These are phyloP conservation scores for Fusarium chaquense DNA, from an alignment of 2,329 filamentous ascomycete genomes.

Conservation along the genomic window DNA sequence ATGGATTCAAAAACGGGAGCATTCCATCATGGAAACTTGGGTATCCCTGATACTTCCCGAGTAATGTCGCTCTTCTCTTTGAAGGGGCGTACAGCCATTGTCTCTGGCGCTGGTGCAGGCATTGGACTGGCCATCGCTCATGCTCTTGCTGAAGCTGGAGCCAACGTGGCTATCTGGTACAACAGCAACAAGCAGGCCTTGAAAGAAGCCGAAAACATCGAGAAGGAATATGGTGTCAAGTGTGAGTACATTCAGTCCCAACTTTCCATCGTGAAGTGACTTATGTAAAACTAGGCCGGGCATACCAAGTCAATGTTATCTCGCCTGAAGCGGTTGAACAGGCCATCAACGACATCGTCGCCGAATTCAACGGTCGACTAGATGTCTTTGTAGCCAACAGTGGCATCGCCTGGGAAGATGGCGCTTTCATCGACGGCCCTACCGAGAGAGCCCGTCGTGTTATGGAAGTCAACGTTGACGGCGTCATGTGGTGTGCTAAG, in stretches of 20 bases:
- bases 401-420: conserved; percentile 79
- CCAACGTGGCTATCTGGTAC: conserved; percentile 79
- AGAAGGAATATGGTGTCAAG: conserved; percentile 74
- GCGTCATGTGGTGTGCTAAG: conserved; percentile 81
- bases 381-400: conserved; percentile 86
- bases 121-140: conserved; percentile 75
- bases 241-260: conserved; percentile 60
- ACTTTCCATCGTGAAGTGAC: background rate
- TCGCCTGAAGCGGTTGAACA: conserved; percentile 63
- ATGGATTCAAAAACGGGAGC: conserved; percentile 59
- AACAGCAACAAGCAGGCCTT: conserved; percentile 75
- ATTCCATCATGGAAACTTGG: conserved; percentile 70
- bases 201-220: conserved; percentile 71
- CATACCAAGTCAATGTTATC: conserved; percentile 72
- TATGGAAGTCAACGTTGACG: conserved; percentile 78
- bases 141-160: conserved; percentile 75
- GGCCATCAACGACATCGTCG: conserved; percentile 64
- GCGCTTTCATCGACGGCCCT: conserved; percentile 73
- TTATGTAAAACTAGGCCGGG: conserved; percentile 62
- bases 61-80: conserved; percentile 76
- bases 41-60: conserved; percentile 59
- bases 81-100: conserved; percentile 76
- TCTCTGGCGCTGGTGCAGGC: conserved; percentile 74
- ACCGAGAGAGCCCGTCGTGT: conserved; percentile 75
- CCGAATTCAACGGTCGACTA: conserved; percentile 79